These are phyloP conservation scores for Cyberlindnera lachancei DNA, from an alignment of 805 yeast species.

Conservation along the genomic window DNA sequence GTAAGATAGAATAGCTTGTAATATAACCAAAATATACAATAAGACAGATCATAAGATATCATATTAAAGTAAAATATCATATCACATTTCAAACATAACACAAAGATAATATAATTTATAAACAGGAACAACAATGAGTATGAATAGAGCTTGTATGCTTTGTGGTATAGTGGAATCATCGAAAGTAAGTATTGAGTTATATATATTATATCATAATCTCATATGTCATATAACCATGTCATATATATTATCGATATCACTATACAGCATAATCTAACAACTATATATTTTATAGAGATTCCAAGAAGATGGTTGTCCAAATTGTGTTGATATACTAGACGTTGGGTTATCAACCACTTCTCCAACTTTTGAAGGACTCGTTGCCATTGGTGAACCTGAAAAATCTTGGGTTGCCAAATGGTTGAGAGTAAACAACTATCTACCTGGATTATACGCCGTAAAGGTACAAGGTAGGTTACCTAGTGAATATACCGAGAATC, in stretches of 20 bases:
- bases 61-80: no score
- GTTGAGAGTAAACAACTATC: conserved; percentile 84
- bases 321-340: conserved; percentile 85
- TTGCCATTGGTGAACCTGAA: conserved; percentile 80
- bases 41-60: not conserved
- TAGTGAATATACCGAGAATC: conserved; percentile 67
- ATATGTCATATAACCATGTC: not conserved
- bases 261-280: not conserved
- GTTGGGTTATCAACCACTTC: conserved; percentile 87
- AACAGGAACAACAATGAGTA: conserved; percentile 8
- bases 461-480: conserved; percentile 90
- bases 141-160: conserved; percentile 84
- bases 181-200: conserved; percentile 37
- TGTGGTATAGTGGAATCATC: conserved; percentile 89
- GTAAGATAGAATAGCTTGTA: no score
- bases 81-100: no score
- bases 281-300: conserved; percentile 38
- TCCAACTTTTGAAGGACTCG: conserved; percentile 92
- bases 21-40: not conserved
- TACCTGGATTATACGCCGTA: conserved; percentile 88
- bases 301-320: conserved; percentile 86
- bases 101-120: no score
- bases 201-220: no score
- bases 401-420: conserved; percentile 95
- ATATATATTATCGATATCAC: not conserved